phyloP scores from a whole-genome alignment of 108 stramenopile genomes.

The Conticribra weissflogii region DNA sequence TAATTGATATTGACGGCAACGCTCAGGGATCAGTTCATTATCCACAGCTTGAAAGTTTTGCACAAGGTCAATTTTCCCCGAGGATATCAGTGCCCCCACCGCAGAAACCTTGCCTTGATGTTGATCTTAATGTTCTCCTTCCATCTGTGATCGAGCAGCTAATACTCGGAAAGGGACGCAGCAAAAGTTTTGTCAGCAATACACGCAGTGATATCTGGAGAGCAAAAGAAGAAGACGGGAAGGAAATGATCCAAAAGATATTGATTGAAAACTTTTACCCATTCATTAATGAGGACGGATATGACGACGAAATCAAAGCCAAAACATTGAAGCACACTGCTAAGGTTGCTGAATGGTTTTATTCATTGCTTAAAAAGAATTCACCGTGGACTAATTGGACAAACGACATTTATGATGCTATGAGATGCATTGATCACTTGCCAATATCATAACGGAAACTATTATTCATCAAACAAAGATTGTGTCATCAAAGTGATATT shows the following conservation, averaged over 20 bases:
- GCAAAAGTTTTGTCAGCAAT: slow-evolving; percentile 63
- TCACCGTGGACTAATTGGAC: slow-evolving; percentile 79
- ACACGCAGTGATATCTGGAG: slow-evolving; percentile 66
- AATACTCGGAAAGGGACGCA: slow-evolving; percentile 74
- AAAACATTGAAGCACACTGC: slow-evolving; percentile 39
- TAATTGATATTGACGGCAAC: slow-evolving; percentile 58
- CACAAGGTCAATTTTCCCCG: slow-evolving; percentile 3
- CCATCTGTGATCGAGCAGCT: slow-evolving; percentile 68
- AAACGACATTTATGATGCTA: slow-evolving; percentile 79
- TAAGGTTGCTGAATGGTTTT: slow-evolving; percentile 72
- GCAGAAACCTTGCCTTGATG: slow-evolving; percentile 68
- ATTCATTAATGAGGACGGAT: slow-evolving; percentile 30
- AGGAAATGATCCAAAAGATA: slow-evolving; percentile 48
- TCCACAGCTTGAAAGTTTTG: slow-evolving; percentile 1
- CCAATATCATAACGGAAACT: slow-evolving; percentile 47
- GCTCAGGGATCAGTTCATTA: slow-evolving; percentile 6
- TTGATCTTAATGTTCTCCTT: slow-evolving; percentile 67
- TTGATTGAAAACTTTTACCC: slow-evolving; percentile 69
- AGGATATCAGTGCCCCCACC: slow-evolving; percentile 9
- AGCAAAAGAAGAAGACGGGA: slow-evolving; percentile 54
- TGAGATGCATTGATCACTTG: slow-evolving; percentile 82
- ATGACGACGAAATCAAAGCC: slow-evolving; percentile 23
- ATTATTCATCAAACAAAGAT: too few species aligned
- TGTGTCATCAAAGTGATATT: too few species aligned
- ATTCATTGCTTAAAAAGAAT: slow-evolving; percentile 70